A percentile compares a stretch with the other conserved stretches of the same genome.
These are phyloP conservation scores for Knufia fluminis DNA, from an alignment of 2,329 filamentous ascomycete genomes.

Conservation along the genomic window DNA sequence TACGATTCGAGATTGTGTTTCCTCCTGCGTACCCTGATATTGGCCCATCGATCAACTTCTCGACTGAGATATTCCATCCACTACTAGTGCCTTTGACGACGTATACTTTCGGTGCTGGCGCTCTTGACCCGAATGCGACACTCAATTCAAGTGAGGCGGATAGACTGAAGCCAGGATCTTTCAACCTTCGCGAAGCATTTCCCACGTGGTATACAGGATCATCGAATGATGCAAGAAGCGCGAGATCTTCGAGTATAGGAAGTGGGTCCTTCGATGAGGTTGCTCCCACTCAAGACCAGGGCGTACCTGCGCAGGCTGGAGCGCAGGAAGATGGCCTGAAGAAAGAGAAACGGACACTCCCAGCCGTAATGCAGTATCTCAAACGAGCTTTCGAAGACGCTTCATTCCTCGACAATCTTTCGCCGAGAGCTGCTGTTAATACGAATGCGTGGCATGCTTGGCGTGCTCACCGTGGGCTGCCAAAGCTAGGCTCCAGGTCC, in stretches of 20 bases:
- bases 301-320: background rate
- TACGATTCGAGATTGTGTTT: slow-evolving; percentile 86
- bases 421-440: slow-evolving; percentile 76
- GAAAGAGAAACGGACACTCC: background rate
- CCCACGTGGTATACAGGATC: slow-evolving; percentile 74
- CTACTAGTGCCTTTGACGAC: slow-evolving; percentile 88
- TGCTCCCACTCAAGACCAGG: slow-evolving; percentile 26
- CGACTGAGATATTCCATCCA: slow-evolving; percentile 90
- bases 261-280: slow-evolving; percentile 30
- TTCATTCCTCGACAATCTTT: slow-evolving; percentile 64
- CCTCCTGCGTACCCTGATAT: slow-evolving; percentile 66
- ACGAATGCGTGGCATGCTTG: slow-evolving; percentile 91
- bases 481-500: slow-evolving; percentile 13
- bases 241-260: slow-evolving; percentile 28
- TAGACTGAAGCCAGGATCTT: slow-evolving; percentile 74
- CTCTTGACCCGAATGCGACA: slow-evolving; percentile 43
- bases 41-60: slow-evolving; percentile 78
- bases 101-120: slow-evolving; percentile 76
- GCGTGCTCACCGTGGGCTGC: slow-evolving; percentile 56
- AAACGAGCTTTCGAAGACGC: slow-evolving; percentile 73
- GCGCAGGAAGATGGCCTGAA: background rate
- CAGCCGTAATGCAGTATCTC: slow-evolving; percentile 51
- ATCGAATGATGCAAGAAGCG: slow-evolving; percentile 32
- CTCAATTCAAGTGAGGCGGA: slow-evolving; percentile 78
- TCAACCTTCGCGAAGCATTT: slow-evolving; percentile 84